Evolutionary conservation across 306 rosid species (phyloP).

Genomic region (Vigna hirtella): DNA sequence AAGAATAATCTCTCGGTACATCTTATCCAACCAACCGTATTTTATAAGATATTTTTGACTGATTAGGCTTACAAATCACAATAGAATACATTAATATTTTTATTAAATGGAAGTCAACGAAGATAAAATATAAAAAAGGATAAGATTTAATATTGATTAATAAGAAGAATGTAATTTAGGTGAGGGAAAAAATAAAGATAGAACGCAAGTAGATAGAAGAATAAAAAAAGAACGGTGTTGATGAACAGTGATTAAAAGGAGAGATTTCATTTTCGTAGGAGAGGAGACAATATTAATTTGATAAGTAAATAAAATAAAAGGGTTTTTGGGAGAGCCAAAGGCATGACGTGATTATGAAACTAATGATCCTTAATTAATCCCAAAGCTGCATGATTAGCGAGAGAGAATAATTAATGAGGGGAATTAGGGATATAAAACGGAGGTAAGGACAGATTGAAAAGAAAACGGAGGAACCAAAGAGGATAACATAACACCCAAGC

Average conservation of each 20-base stretch:
- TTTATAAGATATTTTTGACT: no score
- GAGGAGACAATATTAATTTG: no score
- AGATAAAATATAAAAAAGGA: no score
- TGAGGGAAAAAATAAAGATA: background rate
- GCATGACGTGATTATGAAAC: background rate
- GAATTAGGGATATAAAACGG: conserved; percentile 36
- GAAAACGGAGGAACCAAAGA: conserved; percentile 57
- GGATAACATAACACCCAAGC: conserved; percentile 51
- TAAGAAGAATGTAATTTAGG: background rate
- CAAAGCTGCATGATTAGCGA: background rate
- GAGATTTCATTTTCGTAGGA: conserved; percentile 22
- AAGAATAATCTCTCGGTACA: no score
- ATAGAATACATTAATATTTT: no score
- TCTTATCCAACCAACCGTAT: no score
- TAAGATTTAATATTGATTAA: background rate
- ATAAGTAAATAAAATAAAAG: background rate
- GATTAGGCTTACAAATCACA: no score
- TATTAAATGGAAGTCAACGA: no score
- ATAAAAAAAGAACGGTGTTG: background rate
- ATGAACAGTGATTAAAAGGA: conserved; percentile 37
- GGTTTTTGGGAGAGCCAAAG: conserved; percentile 44
- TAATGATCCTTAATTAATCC: conserved; percentile 31
- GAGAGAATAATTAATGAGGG: background rate
- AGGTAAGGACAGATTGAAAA: conserved; percentile 48
- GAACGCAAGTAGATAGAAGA: background rate